Base-by-base conservation (phyloP, 148 eudicot genomes). In the Linanthus parryae region DNA sequence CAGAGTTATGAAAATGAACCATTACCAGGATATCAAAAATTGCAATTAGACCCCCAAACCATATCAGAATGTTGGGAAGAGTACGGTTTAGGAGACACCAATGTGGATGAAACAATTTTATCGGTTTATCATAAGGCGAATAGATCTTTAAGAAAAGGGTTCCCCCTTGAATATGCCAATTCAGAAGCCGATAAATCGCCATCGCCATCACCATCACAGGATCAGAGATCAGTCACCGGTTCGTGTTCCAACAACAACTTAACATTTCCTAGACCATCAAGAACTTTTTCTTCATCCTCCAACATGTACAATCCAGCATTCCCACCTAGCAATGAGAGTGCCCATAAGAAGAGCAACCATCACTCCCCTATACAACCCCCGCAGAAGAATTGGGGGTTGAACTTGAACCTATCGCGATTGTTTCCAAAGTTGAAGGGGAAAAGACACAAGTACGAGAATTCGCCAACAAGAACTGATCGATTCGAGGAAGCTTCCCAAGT, bases 1-100 rank as follows among this genome's bases (percentile, higher is more conserved):
- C 82, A 91, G 97, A 85, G 79, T 64, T 91, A 91, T 58, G 92
- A 81, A 59, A 95, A 86, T 54, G 92, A 83, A 34, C 83, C 78
- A 36, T 54, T 79, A 10, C 80, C 86, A 6, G 85, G 94, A 47
- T 85, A 73, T 58, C 72, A 59, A 39, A 80, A 75, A 59, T 27
- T 79, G 24, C 79, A 63, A 27, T 45, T 63, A 39, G 75, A 77
- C 22, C 71, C 53, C 64, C 80, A 57, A 57, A 56, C 68, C n/a
- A 41, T 74, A 34, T 36, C 88, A 8, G 84, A 73, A 40, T 72
- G 65, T 58, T 90, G 97, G 88, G 80, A 70, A 2, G 83, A 77
- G 23, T 73, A 64, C 50, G 73, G 65, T 52, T 44, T 59, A 28
- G 70, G 57, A 36, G 70, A 63, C 23, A 29, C 54, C 5, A 13